These are phyloP conservation scores for Pascua sp. DNA, from an alignment of 1,284 basidiomycete species.

Conservation along the genomic window DNA sequence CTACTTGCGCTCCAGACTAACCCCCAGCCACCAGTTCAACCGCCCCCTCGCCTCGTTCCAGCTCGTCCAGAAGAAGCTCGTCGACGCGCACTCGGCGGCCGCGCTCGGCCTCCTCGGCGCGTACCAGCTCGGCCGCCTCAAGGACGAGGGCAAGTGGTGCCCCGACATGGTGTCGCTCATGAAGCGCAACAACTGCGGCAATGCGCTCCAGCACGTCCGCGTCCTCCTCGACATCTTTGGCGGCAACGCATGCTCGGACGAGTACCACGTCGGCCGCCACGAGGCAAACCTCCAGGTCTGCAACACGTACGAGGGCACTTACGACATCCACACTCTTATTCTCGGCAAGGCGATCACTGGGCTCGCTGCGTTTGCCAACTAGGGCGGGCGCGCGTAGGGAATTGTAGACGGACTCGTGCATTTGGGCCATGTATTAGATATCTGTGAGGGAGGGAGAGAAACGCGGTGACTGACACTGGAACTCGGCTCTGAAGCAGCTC, in stretches of 20 bases:
- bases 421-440: too few relatives aligned
- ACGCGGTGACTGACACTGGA: too few relatives aligned
- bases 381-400: background rate
- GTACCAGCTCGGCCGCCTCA: constrained; percentile 77
- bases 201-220: constrained; percentile 77
- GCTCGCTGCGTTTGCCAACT: constrained; percentile 46
- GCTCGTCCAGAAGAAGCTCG: constrained; percentile 93
- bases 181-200: constrained; percentile 94
- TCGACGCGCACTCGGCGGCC: constrained; percentile 82
- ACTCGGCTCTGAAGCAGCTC: too few relatives aligned
- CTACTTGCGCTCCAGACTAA: constrained; percentile 20
- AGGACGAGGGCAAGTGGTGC: constrained; percentile 70
- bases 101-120: constrained; percentile 77
- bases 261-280: constrained; percentile 84
- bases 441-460: too few relatives aligned
- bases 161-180: constrained; percentile 94
- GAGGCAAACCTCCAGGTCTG: constrained; percentile 86
- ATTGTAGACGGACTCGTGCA: too few relatives aligned
- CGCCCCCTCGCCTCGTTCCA: constrained; percentile 91
- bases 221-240: constrained; percentile 81
- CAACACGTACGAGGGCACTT: constrained; percentile 83
- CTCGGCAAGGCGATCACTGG: constrained; percentile 88
- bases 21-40: constrained; percentile 65
- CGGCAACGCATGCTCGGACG: constrained; percentile 84
- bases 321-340: constrained; percentile 80